phyloP scores from a whole-genome alignment of 352 stramenopile species.

The Globisporangium paddicum region DNA sequence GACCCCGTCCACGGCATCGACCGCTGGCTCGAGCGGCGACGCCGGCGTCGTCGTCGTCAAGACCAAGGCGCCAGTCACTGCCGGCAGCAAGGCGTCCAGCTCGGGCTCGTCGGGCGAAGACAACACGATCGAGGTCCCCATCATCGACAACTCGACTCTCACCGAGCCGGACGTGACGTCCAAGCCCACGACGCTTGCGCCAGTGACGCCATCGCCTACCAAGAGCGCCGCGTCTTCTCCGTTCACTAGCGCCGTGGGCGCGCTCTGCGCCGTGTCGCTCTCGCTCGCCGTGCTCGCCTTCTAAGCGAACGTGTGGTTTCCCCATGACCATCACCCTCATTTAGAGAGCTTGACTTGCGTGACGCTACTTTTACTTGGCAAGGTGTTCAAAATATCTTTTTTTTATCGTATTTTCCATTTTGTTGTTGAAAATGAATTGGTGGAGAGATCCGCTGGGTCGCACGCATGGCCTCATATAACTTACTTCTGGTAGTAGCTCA shows the following conservation, averaged over 20 bases:
- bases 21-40: conserved; percentile 12
- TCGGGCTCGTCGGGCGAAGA: conserved; percentile 2
- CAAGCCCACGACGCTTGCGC: neutral
- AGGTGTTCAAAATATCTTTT: too few species aligned
- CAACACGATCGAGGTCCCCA: conserved; percentile 8
- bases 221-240: conserved; percentile 7
- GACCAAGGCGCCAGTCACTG: neutral
- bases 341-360: too few species aligned
- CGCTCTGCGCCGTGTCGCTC: conserved; percentile 14
- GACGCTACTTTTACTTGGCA: too few species aligned
- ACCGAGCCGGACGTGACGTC: conserved; percentile 1
- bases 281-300: conserved; percentile 10
- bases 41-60: conserved; percentile 9
- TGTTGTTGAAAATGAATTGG: neutral
- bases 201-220: conserved; percentile 1
- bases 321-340: neutral
- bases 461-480: neutral
- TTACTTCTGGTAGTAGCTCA: too few species aligned
- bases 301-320: conserved; percentile 6
- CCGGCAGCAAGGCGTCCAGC: neutral
- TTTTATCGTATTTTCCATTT: neutral
- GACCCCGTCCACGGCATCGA: conserved; percentile 4
- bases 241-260: conserved; percentile 4
- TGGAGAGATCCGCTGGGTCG: neutral
- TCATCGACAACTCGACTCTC: conserved; percentile 10